These are phyloP conservation scores for Vickermania ingenoplastis DNA, from an alignment of 208 protist genomes.

Conservation along the genomic window DNA sequence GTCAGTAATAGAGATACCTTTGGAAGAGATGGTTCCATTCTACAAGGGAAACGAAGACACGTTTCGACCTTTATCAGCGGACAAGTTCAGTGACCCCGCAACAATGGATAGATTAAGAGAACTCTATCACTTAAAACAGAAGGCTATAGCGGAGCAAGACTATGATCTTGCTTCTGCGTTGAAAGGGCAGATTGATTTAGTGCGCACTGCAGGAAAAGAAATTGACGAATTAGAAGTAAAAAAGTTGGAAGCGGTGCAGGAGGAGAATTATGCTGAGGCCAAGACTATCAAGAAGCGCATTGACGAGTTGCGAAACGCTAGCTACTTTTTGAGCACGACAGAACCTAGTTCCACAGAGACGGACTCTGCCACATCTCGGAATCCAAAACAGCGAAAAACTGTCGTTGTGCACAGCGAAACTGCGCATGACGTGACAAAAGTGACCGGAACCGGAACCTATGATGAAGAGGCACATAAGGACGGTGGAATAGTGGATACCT, in stretches of 20 bases:
- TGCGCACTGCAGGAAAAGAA: conserved; percentile 29
- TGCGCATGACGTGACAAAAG: no score
- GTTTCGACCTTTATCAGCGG: neutral
- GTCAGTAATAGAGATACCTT: conserved; percentile 31
- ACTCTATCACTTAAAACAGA: conserved; percentile 49
- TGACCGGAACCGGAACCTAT: no score
- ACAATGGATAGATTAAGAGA: conserved; percentile 40
- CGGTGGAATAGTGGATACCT: conserved; percentile 15
- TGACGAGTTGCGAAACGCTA: conserved; percentile 25
- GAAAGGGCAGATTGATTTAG: conserved; percentile 42
- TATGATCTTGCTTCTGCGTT: conserved; percentile 75
- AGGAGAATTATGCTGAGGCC: conserved; percentile 71
- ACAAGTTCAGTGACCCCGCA: conserved; percentile 5
- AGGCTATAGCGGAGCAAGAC: conserved; percentile 74
- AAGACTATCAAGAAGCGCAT: conserved; percentile 79
- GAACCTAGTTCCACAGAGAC: neutral
- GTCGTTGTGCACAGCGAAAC: neutral
- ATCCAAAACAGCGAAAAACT: neutral
- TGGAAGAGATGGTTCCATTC: conserved; percentile 78
- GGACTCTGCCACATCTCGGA: neutral
- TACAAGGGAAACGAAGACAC: conserved; percentile 3
- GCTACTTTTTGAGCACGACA: conserved; percentile 4
- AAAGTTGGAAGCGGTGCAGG: conserved; percentile 53
- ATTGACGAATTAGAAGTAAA: conserved; percentile 51
- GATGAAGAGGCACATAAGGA: conserved; percentile 19